Base-by-base conservation (phyloP, 2,329 filamentous ascomycete species). In the Alternaria sp. region DNA sequence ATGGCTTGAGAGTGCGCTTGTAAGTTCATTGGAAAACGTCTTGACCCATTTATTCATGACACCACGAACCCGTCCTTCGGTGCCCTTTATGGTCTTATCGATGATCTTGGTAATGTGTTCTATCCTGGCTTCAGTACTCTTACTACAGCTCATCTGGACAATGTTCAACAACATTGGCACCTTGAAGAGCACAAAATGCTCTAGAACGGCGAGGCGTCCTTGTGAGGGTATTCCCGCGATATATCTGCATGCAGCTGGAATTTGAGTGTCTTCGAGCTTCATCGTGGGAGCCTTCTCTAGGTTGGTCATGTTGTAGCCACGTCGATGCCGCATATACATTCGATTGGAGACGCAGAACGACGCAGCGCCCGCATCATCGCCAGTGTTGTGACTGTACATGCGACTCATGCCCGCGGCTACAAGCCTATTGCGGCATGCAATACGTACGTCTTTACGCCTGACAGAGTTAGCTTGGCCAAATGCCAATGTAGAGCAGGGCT, bases 301-400 rank as follows among this genome's bases (percentile, higher is more conserved):
- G 4, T 62, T 39, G 0, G 22, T 44, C 3, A 39, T 44, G n/a
- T 59, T 14, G 24, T 58, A 61, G 9, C 60, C 63, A 9, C 54
- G 30, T 1, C 66, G 24, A 36, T 72, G 56, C 5, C 49, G 44
- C 59, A 65, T 67, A 43, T 71, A 72, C 8, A 63, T 63, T 0
- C 12, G 36, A 28, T 72, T 74, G 1, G 61, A 65, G 1, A 72
- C 60, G n/a, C 70, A 72, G 28, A 65, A 72, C 0, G 65, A 34
- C 3, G 67, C 62, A 1, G 64, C 59, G 0, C 43, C 44, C 4
- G n/a, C 49, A 9, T 58, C 56, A 26, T 68, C 65, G 9, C 49
- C 53, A 3, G 63, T 63, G 24, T 63, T 55, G 8, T 41, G 18
- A 3, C 56, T 62, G 24, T 72, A 72, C 3, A 64, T 65, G 3